Base-by-base conservation (phyloP, 805 yeast species). In the Hanseniaspora lachancei region DNA sequence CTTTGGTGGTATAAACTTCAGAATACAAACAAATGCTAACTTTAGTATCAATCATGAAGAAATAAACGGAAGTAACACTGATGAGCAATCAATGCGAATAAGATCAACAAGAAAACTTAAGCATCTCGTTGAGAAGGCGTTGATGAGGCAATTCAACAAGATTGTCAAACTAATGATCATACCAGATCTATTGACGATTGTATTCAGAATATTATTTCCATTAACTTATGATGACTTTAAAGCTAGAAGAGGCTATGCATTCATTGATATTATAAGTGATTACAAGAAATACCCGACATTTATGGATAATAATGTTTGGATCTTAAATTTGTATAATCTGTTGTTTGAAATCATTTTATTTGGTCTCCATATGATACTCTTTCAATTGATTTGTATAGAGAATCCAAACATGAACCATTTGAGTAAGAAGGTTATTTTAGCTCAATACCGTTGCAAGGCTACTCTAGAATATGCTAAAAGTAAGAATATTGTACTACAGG, bases 151-250 rank as follows among this genome's bases (percentile, higher is more conserved):
- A 52, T 52, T 53, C 34, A 53, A 53, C 21, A 46, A 64, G 20
- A 52, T 73, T 15, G 64, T 71, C 2, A 67, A 63, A 51, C 62
- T 68, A 12, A 57, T 72, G 23, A 59, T 72, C 5, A 52, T 61
- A 16, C n/a, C 66, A 15, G 56, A 53, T 15, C 55, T 67, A 1
- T 20, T 67, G 1, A 27, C 58, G 2, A 48, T 66, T 16, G 67
- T 70, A 53, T 7, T 56, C 18, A 47, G 51, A 21, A 0, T 23
- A 63, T 2, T 66, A 66, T 60, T 72, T 13, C 59, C 71, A 3
- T 58, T 67, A 5, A 74, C 76, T 58, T 57, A 74, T n/a, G 29
- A 10, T 38, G 74, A 77, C 58, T 56, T 75, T 16, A 21, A 9
- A 42, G 24, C 57, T 64, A 63, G 52, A 63, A 58, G 39, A 50